Base-by-base conservation (phyloP, 129 eudicot genomes). In the Scalesia atractyloides region DNA sequence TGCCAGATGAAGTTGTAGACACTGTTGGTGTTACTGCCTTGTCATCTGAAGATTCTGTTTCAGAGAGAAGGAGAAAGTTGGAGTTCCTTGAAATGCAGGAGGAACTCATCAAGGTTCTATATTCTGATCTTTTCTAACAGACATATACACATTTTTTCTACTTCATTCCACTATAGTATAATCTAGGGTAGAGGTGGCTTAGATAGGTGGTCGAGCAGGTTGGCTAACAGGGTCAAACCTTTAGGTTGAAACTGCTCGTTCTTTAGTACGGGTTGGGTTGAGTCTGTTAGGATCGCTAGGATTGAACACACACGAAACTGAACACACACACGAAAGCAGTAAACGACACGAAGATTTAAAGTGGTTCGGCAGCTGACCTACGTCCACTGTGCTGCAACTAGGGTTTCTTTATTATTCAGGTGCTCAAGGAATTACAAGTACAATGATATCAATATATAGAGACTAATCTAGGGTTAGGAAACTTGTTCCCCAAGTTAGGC, bases 1-100 rank as follows among this genome's bases (percentile, higher is more conserved):
- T 95, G 26, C 99, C 99, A 33, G 99, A 95, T 79, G 97, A 91
- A 81, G 97, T 95, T 54, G 99, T 95, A 72, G 99, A 91, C 73
- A 88, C 99, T 15, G 97, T 95, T 57, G 86, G 89, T 65, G 78
- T 91, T 56, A 86, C 99, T 19, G 64, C 96, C 63, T 84, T 95
- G 80, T 89, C 96, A 39, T 91, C 99, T 44, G 97, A 91, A 81
- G 99, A 95, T 88, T 78, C 97, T 74, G 87, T 95, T 73, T 82
- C 97, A 2, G 99, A 95, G 80, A 91, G 95, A 77, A 84, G 83
- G 79, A 91, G 99, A 67, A 95, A 91, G 76, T 81, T 95, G 72
- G 99, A 95, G 80, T 95, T 82, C 88, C 88, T 95, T 44, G 97
- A 90, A 78, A 95, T 90, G 99, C 96, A 95, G 77, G 99, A 95